Evolutionary conservation across 2,329 filamentous ascomycete genomes (phyloP), one percentile per base, ranked within the genome.

Genomic region (Epichloe festucae): DNA sequence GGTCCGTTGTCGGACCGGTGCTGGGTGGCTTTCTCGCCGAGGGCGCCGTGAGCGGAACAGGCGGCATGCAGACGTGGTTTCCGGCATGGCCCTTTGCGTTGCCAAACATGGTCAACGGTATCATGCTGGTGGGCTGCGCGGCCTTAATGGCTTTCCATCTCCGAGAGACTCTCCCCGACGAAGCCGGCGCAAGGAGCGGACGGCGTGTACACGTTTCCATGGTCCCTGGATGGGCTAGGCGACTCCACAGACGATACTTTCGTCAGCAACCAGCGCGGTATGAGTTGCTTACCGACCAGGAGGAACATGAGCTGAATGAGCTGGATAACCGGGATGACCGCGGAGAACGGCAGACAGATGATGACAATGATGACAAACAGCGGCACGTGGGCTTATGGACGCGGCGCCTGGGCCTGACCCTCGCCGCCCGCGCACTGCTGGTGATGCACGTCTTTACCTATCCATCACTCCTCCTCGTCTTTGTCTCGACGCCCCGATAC

Each of bases 391-490:
- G 68, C 23, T 75, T 81, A 48, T 77, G 81, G 59, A 81, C 72
- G 3, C 72, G 67, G 46, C 79, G 80, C 52, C 75, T 81, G 17
- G 56, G 63, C 48, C 62, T 75, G 48, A 79, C 76, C 0, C 62
- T 90, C 3, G 56, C 82, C n/a, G 76, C 77, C 8, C 82, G 86
- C 56, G 84, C 84, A 58, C 74, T 89, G 53, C 75, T 89, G 46
- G 78, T 81, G 17, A 78, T 88, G 56, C 86, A 89, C 65, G 74
- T 88, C 59, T 84, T 82, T 54, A 83, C 85, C 31, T 90, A 89
- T 70, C 85, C 87, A 62, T 78, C 84, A 2, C 76, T 90, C 44
- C 87, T 83, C 71, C 86, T 87, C 54, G 75, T 88, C 48, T 89
- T 90, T 65, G 74, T 90, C 45, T 87, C 86, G 1, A 85, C 84